Evolutionary conservation across 352 stramenopile species (phyloP).

Genomic region (Phytophthora foliorum): DNA sequence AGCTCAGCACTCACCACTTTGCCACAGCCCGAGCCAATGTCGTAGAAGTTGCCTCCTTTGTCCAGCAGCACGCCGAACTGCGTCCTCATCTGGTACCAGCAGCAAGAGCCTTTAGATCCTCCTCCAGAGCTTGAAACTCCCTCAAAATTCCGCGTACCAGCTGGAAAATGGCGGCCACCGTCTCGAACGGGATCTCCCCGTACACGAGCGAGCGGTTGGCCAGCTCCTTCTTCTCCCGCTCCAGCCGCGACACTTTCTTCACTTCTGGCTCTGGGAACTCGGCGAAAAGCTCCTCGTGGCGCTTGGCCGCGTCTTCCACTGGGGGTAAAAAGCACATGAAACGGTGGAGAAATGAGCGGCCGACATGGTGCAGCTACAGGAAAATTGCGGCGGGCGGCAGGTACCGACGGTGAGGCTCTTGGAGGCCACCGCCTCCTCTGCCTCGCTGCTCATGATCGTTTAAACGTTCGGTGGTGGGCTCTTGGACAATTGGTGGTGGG

Average conservation of each 20-base stretch:
- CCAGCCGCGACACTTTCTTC: constrained; percentile 69
- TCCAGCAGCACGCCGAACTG: constrained; percentile 71
- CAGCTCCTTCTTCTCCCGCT: constrained; percentile 74
- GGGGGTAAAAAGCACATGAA: constrained; percentile 12
- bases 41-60: constrained; percentile 74
- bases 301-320: constrained; percentile 54
- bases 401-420: constrained; percentile 33
- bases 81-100: constrained; percentile 53
- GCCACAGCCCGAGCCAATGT: constrained; percentile 73
- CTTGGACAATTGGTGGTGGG: too few relatives aligned
- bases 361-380: neutral
- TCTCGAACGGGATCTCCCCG: constrained; percentile 71
- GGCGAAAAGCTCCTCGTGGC: constrained; percentile 63
- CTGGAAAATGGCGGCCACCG: constrained; percentile 65
- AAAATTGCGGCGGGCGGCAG: neutral
- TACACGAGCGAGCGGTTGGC: constrained; percentile 73
- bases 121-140: neutral
- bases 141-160: constrained; percentile 35
- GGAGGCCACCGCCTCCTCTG: constrained; percentile 28
- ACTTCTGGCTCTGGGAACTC: constrained; percentile 54
- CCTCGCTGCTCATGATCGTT: constrained; percentile 22
- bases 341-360: constrained; percentile 4
- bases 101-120: neutral
- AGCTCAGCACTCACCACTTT: constrained; percentile 63
- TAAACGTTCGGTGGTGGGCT: constrained; percentile 1